Percentiles rank a stretch among this genome's conserved stretches.
Conservation (phyloP, 805 yeast species). For the Yarrowia sp. region DNA sequence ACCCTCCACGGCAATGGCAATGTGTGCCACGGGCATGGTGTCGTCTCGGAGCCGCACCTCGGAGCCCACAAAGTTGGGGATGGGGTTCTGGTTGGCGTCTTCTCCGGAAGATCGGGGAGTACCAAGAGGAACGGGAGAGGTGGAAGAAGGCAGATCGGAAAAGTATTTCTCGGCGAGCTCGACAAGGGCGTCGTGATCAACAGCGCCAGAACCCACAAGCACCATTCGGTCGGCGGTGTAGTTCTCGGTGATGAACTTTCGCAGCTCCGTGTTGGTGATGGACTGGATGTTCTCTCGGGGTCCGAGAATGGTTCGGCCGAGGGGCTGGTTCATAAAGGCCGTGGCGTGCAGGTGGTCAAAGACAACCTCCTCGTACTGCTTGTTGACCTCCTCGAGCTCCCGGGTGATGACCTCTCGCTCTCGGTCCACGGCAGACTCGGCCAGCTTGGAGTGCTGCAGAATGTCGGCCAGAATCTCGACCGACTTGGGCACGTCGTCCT, state of each 20-base stretch:
- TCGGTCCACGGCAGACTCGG: constrained; percentile 81
- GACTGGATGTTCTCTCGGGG: constrained; percentile 85
- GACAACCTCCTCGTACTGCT: constrained; percentile 97
- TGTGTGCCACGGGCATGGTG: constrained; percentile 81
- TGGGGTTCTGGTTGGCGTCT: constrained; percentile 60
- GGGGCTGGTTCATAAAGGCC: constrained; percentile 83
- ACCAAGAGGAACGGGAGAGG: constrained; percentile 66
- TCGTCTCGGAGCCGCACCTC: constrained; percentile 82
- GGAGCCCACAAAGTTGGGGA: constrained; percentile 79
- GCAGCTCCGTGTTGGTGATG: constrained; percentile 72
- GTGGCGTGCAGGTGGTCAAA: constrained; percentile 95
- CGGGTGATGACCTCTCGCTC: constrained; percentile 95
- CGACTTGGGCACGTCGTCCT: constrained; percentile 75
- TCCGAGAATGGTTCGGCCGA: constrained; percentile 95
- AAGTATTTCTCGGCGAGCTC: constrained; percentile 71
- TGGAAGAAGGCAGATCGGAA: constrained; percentile 48
- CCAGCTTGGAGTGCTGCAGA: constrained; percentile 79
- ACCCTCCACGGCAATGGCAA: constrained; percentile 96
- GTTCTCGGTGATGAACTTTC: constrained; percentile 75
- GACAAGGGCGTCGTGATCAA: constrained; percentile 82
- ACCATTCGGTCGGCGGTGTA: constrained; percentile 98
- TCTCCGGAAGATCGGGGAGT: constrained; percentile 58
- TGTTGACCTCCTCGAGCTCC: constrained; percentile 96
- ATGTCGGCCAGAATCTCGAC: constrained; percentile 89
- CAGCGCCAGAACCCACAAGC: constrained; percentile 91